phyloP scores from a whole-genome alignment of 1,284 basidiomycete genomes.

The Heterobasidion occidentale region DNA sequence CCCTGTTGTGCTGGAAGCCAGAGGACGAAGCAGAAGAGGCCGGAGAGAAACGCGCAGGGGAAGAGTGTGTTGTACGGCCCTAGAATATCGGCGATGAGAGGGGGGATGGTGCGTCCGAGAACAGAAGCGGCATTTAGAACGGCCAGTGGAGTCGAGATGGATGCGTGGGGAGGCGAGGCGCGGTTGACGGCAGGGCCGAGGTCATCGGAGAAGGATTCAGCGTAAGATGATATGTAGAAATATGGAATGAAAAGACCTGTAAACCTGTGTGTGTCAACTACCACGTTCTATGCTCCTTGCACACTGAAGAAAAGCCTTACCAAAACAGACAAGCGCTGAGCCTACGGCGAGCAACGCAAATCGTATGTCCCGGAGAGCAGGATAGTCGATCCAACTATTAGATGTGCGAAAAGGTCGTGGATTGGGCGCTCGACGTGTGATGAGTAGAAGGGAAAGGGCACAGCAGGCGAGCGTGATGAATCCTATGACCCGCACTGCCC shows the following conservation, averaged over 20 bases:
- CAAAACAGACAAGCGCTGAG: slow-evolving; percentile 21
- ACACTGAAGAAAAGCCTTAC: neutral
- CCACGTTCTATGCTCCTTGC: neutral
- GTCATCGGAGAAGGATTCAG: slow-evolving; percentile 25
- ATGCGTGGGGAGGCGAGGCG: neutral
- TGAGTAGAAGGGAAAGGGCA: slow-evolving; percentile 17
- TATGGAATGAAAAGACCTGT: slow-evolving; percentile 54
- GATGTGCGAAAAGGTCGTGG: slow-evolving; percentile 1
- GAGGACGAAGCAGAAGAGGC: slow-evolving; percentile 45
- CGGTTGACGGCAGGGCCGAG: slow-evolving; percentile 32
- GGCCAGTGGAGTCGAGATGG: slow-evolving; percentile 33
- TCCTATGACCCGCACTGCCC: slow-evolving; percentile 39
- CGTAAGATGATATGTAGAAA: slow-evolving; percentile 54
- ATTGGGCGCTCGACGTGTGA: slow-evolving; percentile 17
- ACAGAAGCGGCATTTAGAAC: slow-evolving; percentile 59
- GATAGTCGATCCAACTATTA: slow-evolving; percentile 18
- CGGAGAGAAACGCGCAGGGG: slow-evolving; percentile 51
- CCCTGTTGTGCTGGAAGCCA: slow-evolving; percentile 38
- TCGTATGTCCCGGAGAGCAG: slow-evolving; percentile 20
- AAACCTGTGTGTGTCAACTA: slow-evolving; percentile 5
- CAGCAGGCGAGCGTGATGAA: slow-evolving; percentile 25
- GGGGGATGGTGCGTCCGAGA: slow-evolving; percentile 50
- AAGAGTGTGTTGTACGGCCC: slow-evolving; percentile 50
- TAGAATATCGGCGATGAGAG: slow-evolving; percentile 50
- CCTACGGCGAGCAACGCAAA: slow-evolving; percentile 21